A percentile compares a stretch with the other conserved stretches of the same genome.
phyloP scores from a whole-genome alignment of 2,329 filamentous ascomycete species.

The Aspergillus chevalieri region DNA sequence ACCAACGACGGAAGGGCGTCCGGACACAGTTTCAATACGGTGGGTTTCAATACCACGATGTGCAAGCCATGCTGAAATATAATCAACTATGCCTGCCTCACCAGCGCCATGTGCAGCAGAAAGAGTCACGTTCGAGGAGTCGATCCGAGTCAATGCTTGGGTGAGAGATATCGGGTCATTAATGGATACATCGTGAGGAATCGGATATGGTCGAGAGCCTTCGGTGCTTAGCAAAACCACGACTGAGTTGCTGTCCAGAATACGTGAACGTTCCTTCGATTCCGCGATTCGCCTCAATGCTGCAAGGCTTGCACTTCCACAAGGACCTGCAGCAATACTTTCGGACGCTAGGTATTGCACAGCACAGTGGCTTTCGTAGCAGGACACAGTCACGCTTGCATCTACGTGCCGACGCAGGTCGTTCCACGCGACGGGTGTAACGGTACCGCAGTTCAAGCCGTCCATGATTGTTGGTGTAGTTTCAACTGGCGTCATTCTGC shows the following conservation, averaged over 20 bases:
- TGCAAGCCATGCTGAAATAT: constrained; percentile 46
- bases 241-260: constrained; percentile 44
- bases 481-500: constrained; percentile 43
- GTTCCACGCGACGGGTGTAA: constrained; percentile 61
- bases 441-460: constrained; percentile 66
- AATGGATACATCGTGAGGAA: constrained; percentile 37
- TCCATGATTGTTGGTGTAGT: constrained; percentile 65
- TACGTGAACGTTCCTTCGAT: constrained; percentile 23
- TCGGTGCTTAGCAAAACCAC: constrained; percentile 65
- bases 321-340: constrained; percentile 54
- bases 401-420: constrained; percentile 54
- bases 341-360: constrained; percentile 47
- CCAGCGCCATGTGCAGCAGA: constrained; percentile 40
- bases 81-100: constrained; percentile 43
- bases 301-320: constrained; percentile 52
- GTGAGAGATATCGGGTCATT: constrained; percentile 42
- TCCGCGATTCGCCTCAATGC: constrained; percentile 49
- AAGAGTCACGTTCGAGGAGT: constrained; percentile 45
- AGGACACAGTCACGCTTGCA: constrained; percentile 55
- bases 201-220: constrained; percentile 50
- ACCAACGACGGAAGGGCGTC: constrained; percentile 48
- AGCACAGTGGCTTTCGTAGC: constrained; percentile 57
- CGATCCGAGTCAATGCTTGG: constrained; percentile 43
- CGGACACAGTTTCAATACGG: constrained; percentile 42
- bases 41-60: constrained; percentile 48